These are phyloP conservation scores for Pseudopyricularia cyperi DNA, from an alignment of 2,329 filamentous ascomycete genomes.

Conservation along the genomic window DNA sequence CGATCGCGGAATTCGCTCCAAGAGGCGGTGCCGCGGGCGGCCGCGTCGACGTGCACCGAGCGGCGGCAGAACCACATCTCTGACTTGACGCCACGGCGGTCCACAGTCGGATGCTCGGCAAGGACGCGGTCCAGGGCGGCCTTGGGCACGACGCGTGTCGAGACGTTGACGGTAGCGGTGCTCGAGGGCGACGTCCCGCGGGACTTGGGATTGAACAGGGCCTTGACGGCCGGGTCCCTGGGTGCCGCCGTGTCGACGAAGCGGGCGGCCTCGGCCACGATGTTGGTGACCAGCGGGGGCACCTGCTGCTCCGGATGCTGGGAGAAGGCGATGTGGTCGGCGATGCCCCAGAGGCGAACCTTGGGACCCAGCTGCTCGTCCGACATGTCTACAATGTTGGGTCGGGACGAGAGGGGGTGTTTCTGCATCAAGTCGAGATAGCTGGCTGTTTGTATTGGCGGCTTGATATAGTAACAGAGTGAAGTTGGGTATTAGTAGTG, in stretches of 20 bases:
- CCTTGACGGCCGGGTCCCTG: slow-evolving; percentile 10
- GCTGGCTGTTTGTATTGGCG: background rate
- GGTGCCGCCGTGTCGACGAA: slow-evolving; percentile 45
- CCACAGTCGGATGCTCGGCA: slow-evolving; percentile 5
- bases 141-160: slow-evolving; percentile 34
- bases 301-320: slow-evolving; percentile 26
- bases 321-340: slow-evolving; percentile 30
- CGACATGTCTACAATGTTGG: background rate
- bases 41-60: slow-evolving; percentile 44
- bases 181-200: slow-evolving; percentile 20
- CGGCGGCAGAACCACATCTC: slow-evolving; percentile 54
- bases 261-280: slow-evolving; percentile 44
- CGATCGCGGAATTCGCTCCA: slow-evolving; percentile 48
- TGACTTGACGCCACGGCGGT: slow-evolving; percentile 5
- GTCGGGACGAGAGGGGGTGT: background rate
- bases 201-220: slow-evolving; percentile 23
- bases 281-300: slow-evolving; percentile 32
- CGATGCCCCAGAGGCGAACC: slow-evolving; percentile 40
- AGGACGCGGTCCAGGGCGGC: slow-evolving; percentile 16
- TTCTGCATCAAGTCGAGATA: background rate
- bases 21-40: slow-evolving; percentile 37
- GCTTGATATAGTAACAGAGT: background rate
- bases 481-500: background rate
- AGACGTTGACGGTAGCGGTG: slow-evolving; percentile 28
- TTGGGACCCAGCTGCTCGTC: slow-evolving; percentile 26